A percentile compares a stretch with the other conserved stretches of the same genome.
These are phyloP conservation scores for Leishmania lainsoni DNA, from an alignment of 208 protist species.

Conservation along the genomic window DNA sequence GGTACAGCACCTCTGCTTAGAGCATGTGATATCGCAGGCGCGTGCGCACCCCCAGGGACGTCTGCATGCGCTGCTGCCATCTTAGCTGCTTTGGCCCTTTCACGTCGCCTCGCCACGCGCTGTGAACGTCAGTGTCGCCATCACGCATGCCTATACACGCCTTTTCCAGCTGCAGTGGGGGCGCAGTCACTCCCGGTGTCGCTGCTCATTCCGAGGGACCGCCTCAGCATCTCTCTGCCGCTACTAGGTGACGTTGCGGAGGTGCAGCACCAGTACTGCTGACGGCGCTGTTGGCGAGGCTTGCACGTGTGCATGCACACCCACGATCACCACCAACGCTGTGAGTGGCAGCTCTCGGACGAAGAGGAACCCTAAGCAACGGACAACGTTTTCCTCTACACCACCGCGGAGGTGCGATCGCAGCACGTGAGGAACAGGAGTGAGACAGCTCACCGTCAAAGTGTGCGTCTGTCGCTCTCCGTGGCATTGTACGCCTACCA, in stretches of 20 bases:
- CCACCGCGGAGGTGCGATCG: neutral
- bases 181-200: slow-evolving; percentile 33
- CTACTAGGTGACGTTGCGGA: neutral
- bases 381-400: neutral
- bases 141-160: slow-evolving; percentile 40
- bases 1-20: slow-evolving; percentile 34
- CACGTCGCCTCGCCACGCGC: slow-evolving; percentile 15
- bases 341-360: neutral
- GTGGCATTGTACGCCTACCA: slow-evolving; percentile 8
- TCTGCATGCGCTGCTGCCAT: slow-evolving; percentile 36
- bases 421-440: too few relatives aligned
- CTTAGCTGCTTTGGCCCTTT: slow-evolving; percentile 12
- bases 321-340: neutral
- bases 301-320: neutral
- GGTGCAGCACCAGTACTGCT: slow-evolving; percentile 12
- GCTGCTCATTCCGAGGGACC: slow-evolving; percentile 37
- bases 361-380: neutral
- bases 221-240: slow-evolving; percentile 14
- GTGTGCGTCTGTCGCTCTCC: slow-evolving; percentile 3
- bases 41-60: slow-evolving; percentile 26
- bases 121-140: slow-evolving; percentile 17
- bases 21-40: slow-evolving; percentile 39
- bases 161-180: slow-evolving; percentile 57
- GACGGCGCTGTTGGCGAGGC: slow-evolving; percentile 6
- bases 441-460: neutral